Evolutionary conservation across 164 flowering plant species (phyloP), one percentile per base, ranked within the genome.

Genomic region (Berberis thunbergii): DNA sequence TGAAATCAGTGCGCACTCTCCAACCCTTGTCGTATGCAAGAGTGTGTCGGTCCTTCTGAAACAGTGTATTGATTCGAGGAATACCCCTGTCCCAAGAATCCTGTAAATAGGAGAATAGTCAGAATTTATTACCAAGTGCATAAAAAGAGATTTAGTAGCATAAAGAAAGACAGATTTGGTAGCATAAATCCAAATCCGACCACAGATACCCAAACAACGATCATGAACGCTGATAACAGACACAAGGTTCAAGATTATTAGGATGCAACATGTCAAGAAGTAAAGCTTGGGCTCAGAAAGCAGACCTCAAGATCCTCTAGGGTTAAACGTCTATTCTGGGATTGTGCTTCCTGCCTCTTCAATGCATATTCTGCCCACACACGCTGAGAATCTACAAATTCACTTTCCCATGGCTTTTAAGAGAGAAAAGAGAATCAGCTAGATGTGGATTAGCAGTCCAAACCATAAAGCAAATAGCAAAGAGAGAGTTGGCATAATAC

Each of bases 61-160:
- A 95, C 76, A 95, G 73, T 4, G 99, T 91, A 69, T 95, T 95
- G 64, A 95, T 91, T 62, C 99, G 87, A 67, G 99, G 99, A 63
- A 95, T 91, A 12, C 99, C 99, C 70, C 99, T 80, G 70, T 95
- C 99, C 99, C 99, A 95, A 41, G 99, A 95, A 74, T 95, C 99
- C 96, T 91, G 79, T 2, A 64, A 56, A 46, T 43, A 11, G 1
- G 41, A 8, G 39, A 54, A 26, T 26, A 26, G 26, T 26, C 26
- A 26, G 26, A 26, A 26, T 26, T 26, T 26, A 26, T 26, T 26
- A 26, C 26, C 26, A 26, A 26, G 26, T 26, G 26, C 26, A 26
- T 26, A 26, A 0, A 26, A 26, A 26, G 26, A 26, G 26, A 26
- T 26, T 26, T 26, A 26, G 26, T 26, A 26, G 26, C 26, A 26